Percentiles rank a stretch among this genome's conserved stretches.
Conservation (phyloP, 208 protist species). For the Crithidia acanthocephali region DNA sequence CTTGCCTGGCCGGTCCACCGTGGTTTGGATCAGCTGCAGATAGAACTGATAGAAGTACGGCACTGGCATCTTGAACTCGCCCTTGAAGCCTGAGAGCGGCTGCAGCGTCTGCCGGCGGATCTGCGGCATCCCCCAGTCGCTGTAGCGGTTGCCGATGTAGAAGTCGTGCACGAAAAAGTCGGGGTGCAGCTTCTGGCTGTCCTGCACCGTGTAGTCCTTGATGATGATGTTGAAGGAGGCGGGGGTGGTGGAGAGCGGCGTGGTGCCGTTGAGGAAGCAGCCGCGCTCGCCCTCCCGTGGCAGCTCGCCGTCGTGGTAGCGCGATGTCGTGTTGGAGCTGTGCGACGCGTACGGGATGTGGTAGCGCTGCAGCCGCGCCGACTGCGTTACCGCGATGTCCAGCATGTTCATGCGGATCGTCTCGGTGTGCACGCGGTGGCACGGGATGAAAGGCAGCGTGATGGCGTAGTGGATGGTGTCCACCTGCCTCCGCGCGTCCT, state of each 20-base stretch:
- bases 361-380: constrained; percentile 5
- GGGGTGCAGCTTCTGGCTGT: constrained; percentile 16
- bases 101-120: constrained; percentile 25
- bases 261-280: constrained; percentile 27
- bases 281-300: constrained; percentile 19
- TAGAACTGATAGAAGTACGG: constrained; percentile 40
- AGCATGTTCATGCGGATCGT: constrained; percentile 3
- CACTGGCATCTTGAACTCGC: background rate
- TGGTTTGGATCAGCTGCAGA: constrained; percentile 37
- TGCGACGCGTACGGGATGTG: constrained; percentile 24
- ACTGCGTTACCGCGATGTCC: constrained; percentile 1
- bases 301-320: constrained; percentile 15
- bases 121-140: constrained; percentile 30
- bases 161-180: constrained; percentile 24
- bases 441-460: constrained; percentile 28
- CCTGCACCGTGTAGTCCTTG: constrained; percentile 10
- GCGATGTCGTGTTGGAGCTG: background rate
- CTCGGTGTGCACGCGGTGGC: constrained; percentile 24
- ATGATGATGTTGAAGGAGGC: constrained; percentile 36
- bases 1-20: constrained; percentile 22
- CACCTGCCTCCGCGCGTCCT: constrained; percentile 2
- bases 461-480: constrained; percentile 35
- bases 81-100: constrained; percentile 14
- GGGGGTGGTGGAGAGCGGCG: constrained; percentile 19
- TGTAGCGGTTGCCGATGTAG: constrained; percentile 26